Conservation (phyloP, 2,329 filamentous ascomycete species). For the Phialocephala subalpina region DNA sequence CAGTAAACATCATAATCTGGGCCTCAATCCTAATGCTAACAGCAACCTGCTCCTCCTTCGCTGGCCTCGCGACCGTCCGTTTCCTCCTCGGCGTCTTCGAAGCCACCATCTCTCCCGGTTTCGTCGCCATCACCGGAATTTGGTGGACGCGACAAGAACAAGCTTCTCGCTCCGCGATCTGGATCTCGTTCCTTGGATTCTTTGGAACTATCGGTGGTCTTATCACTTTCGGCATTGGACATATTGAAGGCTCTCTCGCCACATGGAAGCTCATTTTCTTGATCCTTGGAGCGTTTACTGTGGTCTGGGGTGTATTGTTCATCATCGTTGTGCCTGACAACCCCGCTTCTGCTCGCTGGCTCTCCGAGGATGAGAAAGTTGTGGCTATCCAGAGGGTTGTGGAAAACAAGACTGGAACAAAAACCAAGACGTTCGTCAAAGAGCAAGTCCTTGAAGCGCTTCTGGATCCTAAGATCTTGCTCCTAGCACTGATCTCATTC, state of each 20-base stretch:
- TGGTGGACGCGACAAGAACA: slow-evolving; percentile 48
- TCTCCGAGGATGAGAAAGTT: slow-evolving; percentile 51
- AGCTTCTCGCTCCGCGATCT: slow-evolving; percentile 43
- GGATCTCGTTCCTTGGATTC: slow-evolving; percentile 61
- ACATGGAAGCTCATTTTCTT: slow-evolving; percentile 39
- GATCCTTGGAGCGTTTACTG: slow-evolving; percentile 39
- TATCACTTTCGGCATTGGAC: slow-evolving; percentile 49
- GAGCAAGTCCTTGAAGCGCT: slow-evolving; percentile 36
- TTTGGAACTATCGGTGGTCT: slow-evolving; percentile 41
- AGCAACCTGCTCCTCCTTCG: slow-evolving; percentile 57
- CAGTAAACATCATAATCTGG: slow-evolving; percentile 46
- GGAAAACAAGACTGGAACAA: slow-evolving; percentile 38
- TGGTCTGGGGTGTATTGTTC: slow-evolving; percentile 48
- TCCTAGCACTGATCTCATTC: slow-evolving; percentile 32
- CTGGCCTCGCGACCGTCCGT: slow-evolving; percentile 55
- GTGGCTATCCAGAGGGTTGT: slow-evolving; percentile 40
- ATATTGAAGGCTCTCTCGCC: slow-evolving; percentile 49
- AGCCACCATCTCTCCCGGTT: slow-evolving; percentile 57
- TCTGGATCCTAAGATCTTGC: slow-evolving; percentile 50
- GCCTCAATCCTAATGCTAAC: slow-evolving; percentile 53
- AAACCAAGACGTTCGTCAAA: slow-evolving; percentile 31
- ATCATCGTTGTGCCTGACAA: slow-evolving; percentile 57
- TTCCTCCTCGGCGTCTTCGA: slow-evolving; percentile 60
- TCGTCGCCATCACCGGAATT: slow-evolving; percentile 55
- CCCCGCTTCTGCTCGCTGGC: slow-evolving; percentile 53